These are phyloP conservation scores for Irpex sp. DNA, from an alignment of 1,284 basidiomycete species.

Conservation along the genomic window DNA sequence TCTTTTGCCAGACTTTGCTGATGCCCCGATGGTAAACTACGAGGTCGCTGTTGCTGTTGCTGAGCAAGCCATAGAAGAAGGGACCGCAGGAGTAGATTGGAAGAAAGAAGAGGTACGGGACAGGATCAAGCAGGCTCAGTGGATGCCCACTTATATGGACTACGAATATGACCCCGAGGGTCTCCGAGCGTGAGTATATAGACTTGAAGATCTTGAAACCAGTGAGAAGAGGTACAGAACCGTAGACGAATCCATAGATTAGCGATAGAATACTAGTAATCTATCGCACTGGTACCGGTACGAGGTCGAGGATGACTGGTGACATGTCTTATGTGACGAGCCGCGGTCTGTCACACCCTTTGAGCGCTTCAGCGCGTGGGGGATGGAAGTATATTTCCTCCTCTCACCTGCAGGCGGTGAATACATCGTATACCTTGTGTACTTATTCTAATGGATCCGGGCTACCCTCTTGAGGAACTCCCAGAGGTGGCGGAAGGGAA, in stretches of 20 bases:
- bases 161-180: conserved; percentile 65
- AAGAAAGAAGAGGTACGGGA: conserved; percentile 48
- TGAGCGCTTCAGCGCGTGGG: no score
- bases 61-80: conserved; percentile 72
- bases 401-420: neutral
- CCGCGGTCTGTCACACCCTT: neutral
- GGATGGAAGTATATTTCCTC: no score
- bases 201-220: no score
- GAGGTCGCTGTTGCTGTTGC: conserved; percentile 79
- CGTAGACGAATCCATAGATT: no score
- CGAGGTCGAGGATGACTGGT: neutral
- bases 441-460: neutral
- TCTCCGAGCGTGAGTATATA: conserved; percentile 16
- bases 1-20: conserved; percentile 70
- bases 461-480: neutral
- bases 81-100: conserved; percentile 54
- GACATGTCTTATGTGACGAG: neutral
- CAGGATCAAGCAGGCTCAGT: conserved; percentile 47
- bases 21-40: conserved; percentile 68
- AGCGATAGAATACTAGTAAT: no score
- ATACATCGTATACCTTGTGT: neutral
- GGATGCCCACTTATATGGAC: conserved; percentile 60
- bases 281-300: no score
- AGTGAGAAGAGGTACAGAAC: no score
- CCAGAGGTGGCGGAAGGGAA: neutral